Conservation (phyloP, 2,329 filamentous ascomycete genomes). For the Zymoseptoria crescenta region DNA sequence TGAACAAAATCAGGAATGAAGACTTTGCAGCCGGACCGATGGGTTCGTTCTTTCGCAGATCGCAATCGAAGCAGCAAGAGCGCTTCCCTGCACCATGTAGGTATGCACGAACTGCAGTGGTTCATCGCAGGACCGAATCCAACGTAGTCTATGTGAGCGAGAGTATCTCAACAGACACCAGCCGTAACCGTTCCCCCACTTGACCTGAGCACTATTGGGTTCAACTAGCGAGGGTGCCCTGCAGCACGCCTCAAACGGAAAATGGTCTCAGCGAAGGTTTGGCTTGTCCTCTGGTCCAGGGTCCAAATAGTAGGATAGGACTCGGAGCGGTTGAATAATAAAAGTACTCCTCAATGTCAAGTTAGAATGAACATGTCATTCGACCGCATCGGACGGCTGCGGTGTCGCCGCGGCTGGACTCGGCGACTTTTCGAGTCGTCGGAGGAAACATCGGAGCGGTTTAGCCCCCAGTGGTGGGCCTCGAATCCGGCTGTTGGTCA, state of each 20-base stretch:
- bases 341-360: background rate
- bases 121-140: no score
- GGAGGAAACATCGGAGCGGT: background rate
- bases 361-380: background rate
- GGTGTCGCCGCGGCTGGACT: background rate
- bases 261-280: background rate
- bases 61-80: no score
- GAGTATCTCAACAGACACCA: no score
- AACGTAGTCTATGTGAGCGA: no score
- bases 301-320: background rate
- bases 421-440: background rate
- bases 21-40: no score
- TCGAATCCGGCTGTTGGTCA: background rate
- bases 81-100: no score
- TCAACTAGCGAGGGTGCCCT: background rate
- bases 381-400: no score
- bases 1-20: no score
- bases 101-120: no score
- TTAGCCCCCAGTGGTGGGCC: background rate
- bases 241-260: background rate
- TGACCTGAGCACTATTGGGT: no score
- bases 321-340: background rate
- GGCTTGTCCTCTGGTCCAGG: background rate
- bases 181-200: no score
- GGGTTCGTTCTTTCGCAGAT: no score